phyloP scores from a whole-genome alignment of 495 filamentous ascomycete species.

The Barbatosphaeria neglecta region DNA sequence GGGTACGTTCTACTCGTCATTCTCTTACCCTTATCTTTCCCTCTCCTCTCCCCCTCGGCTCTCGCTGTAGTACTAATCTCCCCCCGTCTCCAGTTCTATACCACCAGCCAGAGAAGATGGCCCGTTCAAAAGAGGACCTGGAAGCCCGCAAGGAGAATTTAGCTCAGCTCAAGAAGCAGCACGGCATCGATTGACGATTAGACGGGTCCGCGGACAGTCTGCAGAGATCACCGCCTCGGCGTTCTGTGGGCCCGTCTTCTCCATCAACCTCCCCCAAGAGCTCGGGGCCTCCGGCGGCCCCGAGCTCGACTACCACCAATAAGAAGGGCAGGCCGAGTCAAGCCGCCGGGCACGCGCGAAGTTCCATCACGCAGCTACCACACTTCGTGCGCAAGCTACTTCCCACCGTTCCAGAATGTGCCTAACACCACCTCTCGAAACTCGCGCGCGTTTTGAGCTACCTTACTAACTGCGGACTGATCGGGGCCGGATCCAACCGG shows the following conservation, averaged over 20 bases:
- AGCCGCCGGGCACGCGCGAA: constrained; percentile 23
- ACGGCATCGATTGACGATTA: constrained; percentile 92
- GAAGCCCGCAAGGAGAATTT: constrained; percentile 90
- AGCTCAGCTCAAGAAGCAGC: constrained; percentile 94
- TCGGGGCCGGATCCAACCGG: too few relatives aligned
- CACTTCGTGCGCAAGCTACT: constrained; percentile 34
- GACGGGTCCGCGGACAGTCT: constrained; percentile 47
- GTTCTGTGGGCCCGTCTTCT: constrained; percentile 44
- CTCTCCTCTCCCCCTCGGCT: too few relatives aligned
- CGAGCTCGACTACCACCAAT: constrained; percentile 8
- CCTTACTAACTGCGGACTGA: neutral
- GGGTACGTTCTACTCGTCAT: constrained; percentile 46
- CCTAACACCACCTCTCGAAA: constrained; percentile 7
- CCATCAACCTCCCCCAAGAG: constrained; percentile 24
- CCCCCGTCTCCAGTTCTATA: constrained; percentile 63
- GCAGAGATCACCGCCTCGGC: constrained; percentile 22
- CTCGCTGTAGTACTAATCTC: too few relatives aligned
- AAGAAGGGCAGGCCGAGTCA: constrained; percentile 19
- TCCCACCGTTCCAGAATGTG: constrained; percentile 25
- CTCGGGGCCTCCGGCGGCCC: constrained; percentile 14
- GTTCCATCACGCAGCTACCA: constrained; percentile 30
- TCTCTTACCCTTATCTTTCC: too few relatives aligned
- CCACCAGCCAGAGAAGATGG: constrained; percentile 97
- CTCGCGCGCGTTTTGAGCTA: neutral
- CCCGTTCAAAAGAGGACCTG: constrained; percentile 83